These are phyloP conservation scores for Suaeda aralocaspica DNA, from an alignment of 148 eudicot genomes.

Conservation along the genomic window DNA sequence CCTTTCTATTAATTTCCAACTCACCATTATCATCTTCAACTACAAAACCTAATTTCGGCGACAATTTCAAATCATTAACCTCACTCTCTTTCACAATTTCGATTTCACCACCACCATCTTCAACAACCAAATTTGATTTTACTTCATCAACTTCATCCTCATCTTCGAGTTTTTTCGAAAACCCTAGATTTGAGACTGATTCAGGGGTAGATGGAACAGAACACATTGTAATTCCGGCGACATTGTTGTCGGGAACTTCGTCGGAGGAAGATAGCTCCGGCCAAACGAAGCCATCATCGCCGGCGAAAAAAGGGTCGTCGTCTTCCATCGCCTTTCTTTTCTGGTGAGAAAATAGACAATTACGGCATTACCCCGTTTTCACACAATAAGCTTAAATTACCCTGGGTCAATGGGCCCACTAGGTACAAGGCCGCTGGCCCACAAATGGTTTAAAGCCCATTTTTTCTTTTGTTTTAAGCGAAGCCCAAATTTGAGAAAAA, in stretches of 20 bases:
- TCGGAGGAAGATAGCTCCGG: neutral
- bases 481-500: too few relatives aligned
- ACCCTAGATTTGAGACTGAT: neutral
- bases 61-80: too few relatives aligned
- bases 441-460: too few relatives aligned
- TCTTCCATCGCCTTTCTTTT: neutral
- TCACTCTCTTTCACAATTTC: neutral
- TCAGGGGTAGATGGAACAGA: neutral
- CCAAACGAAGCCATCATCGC: neutral
- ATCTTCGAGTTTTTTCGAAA: neutral
- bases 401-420: too few relatives aligned
- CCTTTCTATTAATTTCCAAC: neutral
- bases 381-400: too few relatives aligned
- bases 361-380: too few relatives aligned
- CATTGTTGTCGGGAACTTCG: neutral
- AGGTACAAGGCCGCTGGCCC: too few relatives aligned
- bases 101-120: neutral
- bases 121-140: too few relatives aligned
- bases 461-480: too few relatives aligned
- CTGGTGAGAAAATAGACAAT: too few relatives aligned
- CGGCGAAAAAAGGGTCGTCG: neutral
- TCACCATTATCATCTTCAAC: too few relatives aligned
- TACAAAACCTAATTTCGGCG: too few relatives aligned
- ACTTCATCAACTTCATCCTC: neutral
- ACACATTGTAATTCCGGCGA: neutral